These are phyloP conservation scores for Collybia nuda DNA, from an alignment of 768 basidiomycete genomes.

Conservation along the genomic window DNA sequence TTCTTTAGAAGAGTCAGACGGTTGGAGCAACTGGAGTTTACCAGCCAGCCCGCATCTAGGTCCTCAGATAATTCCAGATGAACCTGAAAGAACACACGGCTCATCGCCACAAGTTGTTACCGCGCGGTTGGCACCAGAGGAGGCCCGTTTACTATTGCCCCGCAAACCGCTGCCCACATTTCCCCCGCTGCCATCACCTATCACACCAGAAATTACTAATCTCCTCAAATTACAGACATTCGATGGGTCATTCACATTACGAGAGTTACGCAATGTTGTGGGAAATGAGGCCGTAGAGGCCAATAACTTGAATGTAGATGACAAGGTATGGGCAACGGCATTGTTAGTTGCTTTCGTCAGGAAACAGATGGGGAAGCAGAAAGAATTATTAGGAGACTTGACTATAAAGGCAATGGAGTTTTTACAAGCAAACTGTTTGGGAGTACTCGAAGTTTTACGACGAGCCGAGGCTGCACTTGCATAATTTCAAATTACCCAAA, in stretches of 20 bases:
- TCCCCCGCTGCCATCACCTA: constrained; percentile 8
- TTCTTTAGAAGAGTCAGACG: constrained; percentile 38
- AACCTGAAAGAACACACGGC: constrained; percentile 17
- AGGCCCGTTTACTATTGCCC: neutral
- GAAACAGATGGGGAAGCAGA: constrained; percentile 32
- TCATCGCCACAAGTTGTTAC: constrained; percentile 30
- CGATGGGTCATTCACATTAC: constrained; percentile 48
- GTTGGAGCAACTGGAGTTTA: constrained; percentile 34
- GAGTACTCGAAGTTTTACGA: constrained; percentile 17
- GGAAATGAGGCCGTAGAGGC: constrained; percentile 32
- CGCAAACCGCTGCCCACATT: neutral
- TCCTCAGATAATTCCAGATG: constrained; percentile 21
- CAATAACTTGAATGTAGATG: constrained; percentile 26
- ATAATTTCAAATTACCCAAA: too few species aligned
- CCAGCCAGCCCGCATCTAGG: constrained; percentile 17
- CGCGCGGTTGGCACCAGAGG: constrained; percentile 8
- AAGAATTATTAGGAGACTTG: constrained; percentile 42
- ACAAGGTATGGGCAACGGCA: constrained; percentile 46
- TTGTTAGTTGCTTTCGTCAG: constrained; percentile 46
- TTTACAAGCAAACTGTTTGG: constrained; percentile 19
- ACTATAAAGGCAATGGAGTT: constrained; percentile 41
- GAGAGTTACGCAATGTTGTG: constrained; percentile 33
- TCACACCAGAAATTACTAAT: constrained; percentile 26
- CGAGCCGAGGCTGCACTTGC: constrained; percentile 4
- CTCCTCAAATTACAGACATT: constrained; percentile 39